phyloP scores from a whole-genome alignment of 768 basidiomycete species.

The Xerocomellus intermedius region DNA sequence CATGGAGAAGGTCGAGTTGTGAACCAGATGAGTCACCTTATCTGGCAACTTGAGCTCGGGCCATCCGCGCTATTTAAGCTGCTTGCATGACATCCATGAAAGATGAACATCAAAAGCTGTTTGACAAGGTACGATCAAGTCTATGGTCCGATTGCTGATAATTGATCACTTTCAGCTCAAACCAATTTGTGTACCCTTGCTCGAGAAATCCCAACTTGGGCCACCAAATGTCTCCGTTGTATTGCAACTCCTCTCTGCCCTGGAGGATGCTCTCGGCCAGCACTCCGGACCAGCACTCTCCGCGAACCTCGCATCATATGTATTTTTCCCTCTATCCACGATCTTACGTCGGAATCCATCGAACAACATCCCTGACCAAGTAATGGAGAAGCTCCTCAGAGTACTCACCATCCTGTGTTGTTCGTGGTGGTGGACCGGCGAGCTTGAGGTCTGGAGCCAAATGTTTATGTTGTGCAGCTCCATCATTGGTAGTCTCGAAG shows the following conservation, averaged over 20 bases:
- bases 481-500: constrained; percentile 61
- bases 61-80: background rate
- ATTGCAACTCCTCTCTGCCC: constrained; percentile 51
- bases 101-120: constrained; percentile 30
- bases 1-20: constrained; percentile 1
- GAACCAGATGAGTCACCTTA: background rate
- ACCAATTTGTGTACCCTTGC: constrained; percentile 74
- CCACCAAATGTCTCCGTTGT: constrained; percentile 49
- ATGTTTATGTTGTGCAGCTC: constrained; percentile 74
- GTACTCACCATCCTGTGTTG: constrained; percentile 58
- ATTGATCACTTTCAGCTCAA: constrained; percentile 46
- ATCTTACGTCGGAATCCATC: constrained; percentile 77
- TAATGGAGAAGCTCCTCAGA: constrained; percentile 71
- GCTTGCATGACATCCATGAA: constrained; percentile 19
- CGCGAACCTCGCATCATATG: constrained; percentile 70
- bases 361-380: constrained; percentile 68
- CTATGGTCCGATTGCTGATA: background rate
- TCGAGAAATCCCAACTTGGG: constrained; percentile 65
- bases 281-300: constrained; percentile 45
- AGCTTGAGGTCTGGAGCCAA: constrained; percentile 76
- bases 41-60: background rate
- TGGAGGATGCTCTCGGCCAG: constrained; percentile 48
- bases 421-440: constrained; percentile 86
- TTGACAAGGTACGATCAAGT: constrained; percentile 36
- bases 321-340: constrained; percentile 84